Conservation (phyloP, 2,329 filamentous ascomycete genomes). For the Colletotrichum australisinense region DNA sequence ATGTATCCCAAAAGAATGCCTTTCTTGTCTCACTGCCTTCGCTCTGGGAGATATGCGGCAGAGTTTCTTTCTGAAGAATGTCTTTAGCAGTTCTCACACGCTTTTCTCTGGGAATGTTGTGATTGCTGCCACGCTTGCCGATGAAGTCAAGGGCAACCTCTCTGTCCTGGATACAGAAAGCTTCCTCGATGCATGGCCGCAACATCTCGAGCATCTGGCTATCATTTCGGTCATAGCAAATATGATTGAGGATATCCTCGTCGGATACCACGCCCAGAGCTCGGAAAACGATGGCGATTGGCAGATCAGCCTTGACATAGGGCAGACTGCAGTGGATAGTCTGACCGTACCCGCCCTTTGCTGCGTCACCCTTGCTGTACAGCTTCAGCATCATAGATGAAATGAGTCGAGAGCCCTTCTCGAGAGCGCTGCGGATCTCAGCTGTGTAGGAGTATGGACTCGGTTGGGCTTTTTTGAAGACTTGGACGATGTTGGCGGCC, state of each 20-base stretch:
- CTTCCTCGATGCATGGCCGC: constrained; percentile 96
- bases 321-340: constrained; percentile 92
- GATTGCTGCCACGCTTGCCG: constrained; percentile 84
- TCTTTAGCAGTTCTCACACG: constrained; percentile 94
- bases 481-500: constrained; percentile 97
- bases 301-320: constrained; percentile 93
- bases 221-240: constrained; percentile 95
- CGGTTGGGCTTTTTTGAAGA: constrained; percentile 97
- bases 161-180: constrained; percentile 94
- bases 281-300: constrained; percentile 94
- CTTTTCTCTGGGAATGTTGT: constrained; percentile 75
- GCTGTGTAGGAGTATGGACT: constrained; percentile 93
- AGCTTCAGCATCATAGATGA: constrained; percentile 93
- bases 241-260: constrained; percentile 97
- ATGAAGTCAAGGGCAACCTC: constrained; percentile 96
- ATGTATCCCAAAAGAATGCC: constrained; percentile 99
- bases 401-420: constrained; percentile 95
- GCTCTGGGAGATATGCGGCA: constrained; percentile 95
- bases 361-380: constrained; percentile 83
- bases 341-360: constrained; percentile 84
- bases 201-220: constrained; percentile 98
- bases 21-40: constrained; percentile 96
- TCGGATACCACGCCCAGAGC: constrained; percentile 96
- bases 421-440: constrained; percentile 94
- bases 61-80: constrained; percentile 94